A percentile compares a stretch with the other conserved stretches of the same genome.
Evolutionary conservation across 2,329 filamentous ascomycete genomes (phyloP).

Genomic region (Nothomitra cinnamomea): DNA sequence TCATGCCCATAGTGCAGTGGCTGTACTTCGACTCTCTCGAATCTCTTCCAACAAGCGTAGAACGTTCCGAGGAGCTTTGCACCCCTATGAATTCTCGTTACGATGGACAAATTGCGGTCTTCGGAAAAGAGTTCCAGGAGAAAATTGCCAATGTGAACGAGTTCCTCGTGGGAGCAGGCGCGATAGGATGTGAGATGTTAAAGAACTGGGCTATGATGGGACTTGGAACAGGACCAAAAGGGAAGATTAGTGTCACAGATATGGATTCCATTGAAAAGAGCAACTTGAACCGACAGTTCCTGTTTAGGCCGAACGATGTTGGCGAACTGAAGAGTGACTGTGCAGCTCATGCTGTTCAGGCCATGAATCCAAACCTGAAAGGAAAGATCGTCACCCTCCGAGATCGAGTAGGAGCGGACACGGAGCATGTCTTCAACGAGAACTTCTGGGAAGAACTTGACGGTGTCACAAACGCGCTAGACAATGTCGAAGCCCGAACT

Average conservation of each 20-base stretch:
- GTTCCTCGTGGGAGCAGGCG: slow-evolving; percentile 89
- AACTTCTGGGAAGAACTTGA: slow-evolving; percentile 77
- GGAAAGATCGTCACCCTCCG: slow-evolving; percentile 75
- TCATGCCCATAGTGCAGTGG: slow-evolving; percentile 88
- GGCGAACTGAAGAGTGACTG: slow-evolving; percentile 94
- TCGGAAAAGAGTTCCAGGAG: slow-evolving; percentile 83
- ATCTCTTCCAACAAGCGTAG: slow-evolving; percentile 60
- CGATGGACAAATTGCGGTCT: slow-evolving; percentile 93
- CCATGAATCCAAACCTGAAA: slow-evolving; percentile 84
- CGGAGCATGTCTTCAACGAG: slow-evolving; percentile 88
- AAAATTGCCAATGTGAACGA: slow-evolving; percentile 82
- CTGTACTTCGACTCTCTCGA: slow-evolving; percentile 98
- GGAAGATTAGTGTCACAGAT: slow-evolving; percentile 83
- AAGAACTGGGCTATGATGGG: slow-evolving; percentile 99
- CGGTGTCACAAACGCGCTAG: slow-evolving; percentile 88
- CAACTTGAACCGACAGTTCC: slow-evolving; percentile 92
- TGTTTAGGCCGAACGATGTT: slow-evolving; percentile 87
- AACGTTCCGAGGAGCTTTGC: slow-evolving; percentile 73
- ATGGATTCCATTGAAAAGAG: slow-evolving; percentile 99
- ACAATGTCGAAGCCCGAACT: slow-evolving; percentile 92
- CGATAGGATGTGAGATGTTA: slow-evolving; percentile 96
- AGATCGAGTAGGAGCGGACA: slow-evolving; percentile 81
- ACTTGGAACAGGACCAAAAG: slow-evolving; percentile 70
- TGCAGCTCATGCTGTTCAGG: slow-evolving; percentile 73
- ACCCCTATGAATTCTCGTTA: slow-evolving; percentile 74